Base-by-base conservation (phyloP, 2,329 filamentous ascomycete genomes). In the Metarhizium anisopliae region DNA sequence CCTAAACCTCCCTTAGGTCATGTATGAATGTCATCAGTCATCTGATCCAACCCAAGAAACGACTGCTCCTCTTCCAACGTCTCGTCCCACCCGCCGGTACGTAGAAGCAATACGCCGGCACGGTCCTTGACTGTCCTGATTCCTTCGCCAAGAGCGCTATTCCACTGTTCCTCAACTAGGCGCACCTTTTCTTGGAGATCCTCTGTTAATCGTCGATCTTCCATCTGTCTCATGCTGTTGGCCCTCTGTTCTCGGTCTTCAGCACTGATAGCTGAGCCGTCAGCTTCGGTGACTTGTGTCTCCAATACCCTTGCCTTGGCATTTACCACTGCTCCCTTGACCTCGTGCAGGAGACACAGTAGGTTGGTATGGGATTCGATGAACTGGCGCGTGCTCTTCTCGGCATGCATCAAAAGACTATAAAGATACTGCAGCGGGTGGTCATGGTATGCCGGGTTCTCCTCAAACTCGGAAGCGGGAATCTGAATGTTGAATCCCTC, bases 341-440 rank as follows among this genome's bases (percentile, higher is more conserved):
- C 90, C 71, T 96, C 91, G 65, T 96, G 94, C 56, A 96, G 73
- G 42, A 97, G 77, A 66, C 93, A 97, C 29, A 96, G 78, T 38
- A 96, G 76, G 66, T 96, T 96, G 35, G 85, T 93, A 74, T 97
- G 93, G 6, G 85, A 88, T 74, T 97, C 94, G 65, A 97, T 96
- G 72, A 96, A 97, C 69, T 97, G 94, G 66, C 96, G 95, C 8
- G 90, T 93, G 63, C 87, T 92, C 74, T 94, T 95, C 68, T 95
- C 90, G 0, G 91, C 87, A 65, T 97, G 93, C 6, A 86, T 81
- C 8, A 99, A 78, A 29, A 97, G 75, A 50, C 85, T 87, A 69
- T 91, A 94, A 0, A 99, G 79, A 68, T 99, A 97, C 71, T 96
- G 90, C 67, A 96, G 72, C 11, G 94, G 94, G 66, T 90, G 89